These are phyloP conservation scores for Pseudogymnoascus sp. DNA, from an alignment of 2,329 filamentous ascomycete genomes.

Conservation along the genomic window DNA sequence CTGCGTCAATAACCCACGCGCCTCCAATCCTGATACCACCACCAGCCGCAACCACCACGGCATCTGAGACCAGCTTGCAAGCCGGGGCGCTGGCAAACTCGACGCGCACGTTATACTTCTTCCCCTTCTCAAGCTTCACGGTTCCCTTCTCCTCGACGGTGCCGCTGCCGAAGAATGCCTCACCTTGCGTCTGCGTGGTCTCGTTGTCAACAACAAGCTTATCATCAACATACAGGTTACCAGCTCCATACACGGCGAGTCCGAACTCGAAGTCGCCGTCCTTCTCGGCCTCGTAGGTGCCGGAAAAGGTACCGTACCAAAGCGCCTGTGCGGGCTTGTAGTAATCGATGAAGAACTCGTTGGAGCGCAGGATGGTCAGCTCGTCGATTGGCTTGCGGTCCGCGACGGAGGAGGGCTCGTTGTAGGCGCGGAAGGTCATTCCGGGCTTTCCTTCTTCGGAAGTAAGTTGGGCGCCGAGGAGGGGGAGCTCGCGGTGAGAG, in stretches of 20 bases:
- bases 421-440: slow-evolving; percentile 54
- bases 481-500: slow-evolving; percentile 54
- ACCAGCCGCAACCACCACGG: slow-evolving; percentile 42
- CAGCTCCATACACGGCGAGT: slow-evolving; percentile 27
- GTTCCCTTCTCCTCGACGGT: slow-evolving; percentile 28
- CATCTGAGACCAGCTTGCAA: slow-evolving; percentile 43
- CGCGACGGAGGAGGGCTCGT: slow-evolving; percentile 41
- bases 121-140: slow-evolving; percentile 23
- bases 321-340: slow-evolving; percentile 26
- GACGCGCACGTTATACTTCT: slow-evolving; percentile 26
- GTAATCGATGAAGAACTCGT: slow-evolving; percentile 39
- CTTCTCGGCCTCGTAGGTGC: slow-evolving; percentile 23
- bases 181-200: slow-evolving; percentile 26
- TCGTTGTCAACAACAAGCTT: slow-evolving; percentile 30
- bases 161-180: slow-evolving; percentile 27
- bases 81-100: slow-evolving; percentile 49
- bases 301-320: slow-evolving; percentile 34
- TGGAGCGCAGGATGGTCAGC: slow-evolving; percentile 34
- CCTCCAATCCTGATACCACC: slow-evolving; percentile 56
- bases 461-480: slow-evolving; percentile 44
- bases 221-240: slow-evolving; percentile 29
- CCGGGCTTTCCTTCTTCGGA: slow-evolving; percentile 46
- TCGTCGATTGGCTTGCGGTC: slow-evolving; percentile 43
- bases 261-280: slow-evolving; percentile 27
- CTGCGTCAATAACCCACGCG: slow-evolving; percentile 46